phyloP scores from a whole-genome alignment of 2,329 filamentous ascomycete genomes.

The Neoarthrinium moseri region DNA sequence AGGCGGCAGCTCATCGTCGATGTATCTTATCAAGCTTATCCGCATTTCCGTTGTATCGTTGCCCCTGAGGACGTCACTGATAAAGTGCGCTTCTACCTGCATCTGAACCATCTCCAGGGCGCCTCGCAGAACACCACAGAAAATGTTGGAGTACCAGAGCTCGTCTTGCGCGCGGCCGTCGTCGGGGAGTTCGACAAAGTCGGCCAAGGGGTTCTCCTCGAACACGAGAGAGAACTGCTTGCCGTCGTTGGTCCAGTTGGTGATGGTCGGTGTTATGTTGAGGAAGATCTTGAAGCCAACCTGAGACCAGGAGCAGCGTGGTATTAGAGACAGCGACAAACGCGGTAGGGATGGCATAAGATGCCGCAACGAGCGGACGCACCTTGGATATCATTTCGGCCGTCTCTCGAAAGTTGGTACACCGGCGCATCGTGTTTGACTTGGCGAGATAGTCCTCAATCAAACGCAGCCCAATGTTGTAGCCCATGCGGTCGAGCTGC shows the following conservation, averaged over 20 bases:
- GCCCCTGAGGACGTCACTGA: slow-evolving; percentile 87
- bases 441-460: slow-evolving; percentile 98
- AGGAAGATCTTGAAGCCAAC: slow-evolving; percentile 99
- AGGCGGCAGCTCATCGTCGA: slow-evolving; percentile 95
- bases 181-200: slow-evolving; percentile 96
- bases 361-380: slow-evolving; percentile 19
- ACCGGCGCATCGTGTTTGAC: slow-evolving; percentile 84
- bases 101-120: slow-evolving; percentile 99
- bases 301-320: no score
- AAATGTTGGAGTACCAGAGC: slow-evolving; percentile 97
- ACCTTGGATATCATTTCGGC: slow-evolving; percentile 96
- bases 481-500: slow-evolving; percentile 98
- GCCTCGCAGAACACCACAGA: slow-evolving; percentile 88
- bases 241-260: slow-evolving; percentile 94
- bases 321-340: no score
- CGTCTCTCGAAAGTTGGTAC: slow-evolving; percentile 90
- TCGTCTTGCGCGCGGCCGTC: slow-evolving; percentile 95
- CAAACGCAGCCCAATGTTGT: slow-evolving; percentile 92
- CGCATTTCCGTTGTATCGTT: slow-evolving; percentile 98
- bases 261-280: slow-evolving; percentile 89
- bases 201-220: slow-evolving; percentile 93
- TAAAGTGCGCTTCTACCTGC: slow-evolving; percentile 96
- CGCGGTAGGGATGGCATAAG: no score
- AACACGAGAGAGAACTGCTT: slow-evolving; percentile 96
- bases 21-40: slow-evolving; percentile 86